Evolutionary conservation across 208 protist genomes (phyloP), one percentile per base, ranked within the genome.

Genomic region (Leishmania braziliensis): DNA sequence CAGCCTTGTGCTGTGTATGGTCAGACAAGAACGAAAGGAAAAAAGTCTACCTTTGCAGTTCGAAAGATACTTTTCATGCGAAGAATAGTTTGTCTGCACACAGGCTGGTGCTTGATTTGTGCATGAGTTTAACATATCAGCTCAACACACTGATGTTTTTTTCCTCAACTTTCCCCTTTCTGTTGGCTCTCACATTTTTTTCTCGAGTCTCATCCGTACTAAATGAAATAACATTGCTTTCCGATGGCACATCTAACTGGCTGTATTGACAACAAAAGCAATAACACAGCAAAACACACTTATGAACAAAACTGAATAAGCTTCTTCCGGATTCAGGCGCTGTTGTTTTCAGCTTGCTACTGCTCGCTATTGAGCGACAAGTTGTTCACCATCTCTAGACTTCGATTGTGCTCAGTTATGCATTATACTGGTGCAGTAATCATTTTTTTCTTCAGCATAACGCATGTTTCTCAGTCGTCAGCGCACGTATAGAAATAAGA

Each of bases 181-280:
- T 6, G 14, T n/a, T 75, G 23, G 5, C 36, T 75, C 23, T 63
- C 20, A 26, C 23, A 60, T 81, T 74, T 74, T 63, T 80, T 50
- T 76, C 43, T 14, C 14, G 39, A 65, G 56, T 8, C 69, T 63
- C 23, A 36, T 48, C 26, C 39, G 23, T 51, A 14, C 4, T 9
- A 36, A 26, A 10, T n/a, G 20, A 33, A 46, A 18, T 43, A n/a
- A 5, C n/a, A 62, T 63, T 62, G 48, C 1, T 43, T 60, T 43
- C 18, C 12, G 33, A 29, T 16, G 26, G 69, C 39, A 51, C 48
- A 10, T 8, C 26, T 33, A 3, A 51, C 12, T n/a, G 14, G 6
- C 26, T 43, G 16, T 23, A 10, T 53, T 1, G n/a, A 20, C 18
- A 51, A 36, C 23, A 54, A 73, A 73, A 54, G 20, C 12, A 62